Conservation (phyloP, 2,329 filamentous ascomycete genomes). For the Cadophora luteo-olivacea region DNA sequence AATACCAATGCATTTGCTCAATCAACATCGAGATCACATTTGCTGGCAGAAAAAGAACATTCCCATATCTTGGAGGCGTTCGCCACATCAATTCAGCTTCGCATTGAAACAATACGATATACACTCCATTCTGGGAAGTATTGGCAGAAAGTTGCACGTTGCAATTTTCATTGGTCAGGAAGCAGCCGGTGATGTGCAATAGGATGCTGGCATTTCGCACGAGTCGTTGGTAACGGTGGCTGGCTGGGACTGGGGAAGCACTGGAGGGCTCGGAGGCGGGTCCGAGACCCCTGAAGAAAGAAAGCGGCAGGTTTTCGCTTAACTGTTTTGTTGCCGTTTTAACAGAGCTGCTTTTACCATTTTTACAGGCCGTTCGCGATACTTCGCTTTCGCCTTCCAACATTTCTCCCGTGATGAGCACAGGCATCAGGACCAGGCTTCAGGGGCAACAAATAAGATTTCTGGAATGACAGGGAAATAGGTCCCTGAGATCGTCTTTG, state of each 20-base stretch:
- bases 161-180: not conserved
- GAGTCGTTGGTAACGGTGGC: not conserved
- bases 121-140: not conserved
- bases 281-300: not conserved
- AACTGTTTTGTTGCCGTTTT: constrained; percentile 21
- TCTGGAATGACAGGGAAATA: not conserved
- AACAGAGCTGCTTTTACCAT: constrained; percentile 16
- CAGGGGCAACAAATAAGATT: not conserved
- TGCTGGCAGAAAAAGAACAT: not conserved
- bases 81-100: not conserved
- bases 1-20: not conserved
- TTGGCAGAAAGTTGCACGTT: not conserved
- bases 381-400: not conserved
- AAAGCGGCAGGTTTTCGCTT: constrained; percentile 17
- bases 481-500: not conserved
- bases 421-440: constrained; percentile 1
- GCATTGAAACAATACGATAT: not conserved
- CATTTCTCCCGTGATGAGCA: not conserved
- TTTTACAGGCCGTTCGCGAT: not conserved
- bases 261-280: not conserved
- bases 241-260: not conserved
- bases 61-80: not conserved
- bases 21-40: not conserved
- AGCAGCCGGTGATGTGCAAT: not conserved
- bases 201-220: not conserved